Evolutionary conservation across 2,329 filamentous ascomycete genomes (phyloP).

Genomic region (Penicillium polonicum): DNA sequence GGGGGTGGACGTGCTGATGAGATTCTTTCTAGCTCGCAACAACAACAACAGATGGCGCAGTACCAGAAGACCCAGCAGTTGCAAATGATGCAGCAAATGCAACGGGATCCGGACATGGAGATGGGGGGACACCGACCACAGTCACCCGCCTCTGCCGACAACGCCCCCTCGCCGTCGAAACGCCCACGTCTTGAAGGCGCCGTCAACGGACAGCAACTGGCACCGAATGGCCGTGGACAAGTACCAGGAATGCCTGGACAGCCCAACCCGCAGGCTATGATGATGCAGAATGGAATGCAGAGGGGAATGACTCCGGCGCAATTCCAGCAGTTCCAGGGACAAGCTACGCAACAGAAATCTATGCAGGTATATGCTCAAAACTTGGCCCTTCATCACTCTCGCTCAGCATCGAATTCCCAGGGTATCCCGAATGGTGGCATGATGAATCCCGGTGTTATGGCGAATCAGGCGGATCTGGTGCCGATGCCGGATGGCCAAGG

Average conservation of each 20-base stretch:
- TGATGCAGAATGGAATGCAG: conserved; percentile 67
- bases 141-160: conserved; percentile 80
- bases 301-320: conserved; percentile 71
- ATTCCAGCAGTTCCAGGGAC: conserved; percentile 64
- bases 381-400: conserved; percentile 74
- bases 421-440: conserved; percentile 73
- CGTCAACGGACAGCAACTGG: conserved; percentile 76
- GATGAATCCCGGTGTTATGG: conserved; percentile 63
- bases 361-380: conserved; percentile 85
- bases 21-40: conserved; percentile 52
- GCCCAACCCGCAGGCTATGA: conserved; percentile 55
- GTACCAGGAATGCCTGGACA: conserved; percentile 70
- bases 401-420: conserved; percentile 76
- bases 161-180: conserved; percentile 90
- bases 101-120: conserved; percentile 82
- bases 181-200: conserved; percentile 74
- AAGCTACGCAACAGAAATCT: conserved; percentile 72
- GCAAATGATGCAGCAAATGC: conserved; percentile 75
- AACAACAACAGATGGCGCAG: conserved; percentile 63
- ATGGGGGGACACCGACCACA: conserved; percentile 76
- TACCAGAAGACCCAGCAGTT: conserved; percentile 59
- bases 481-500: conserved; percentile 63
- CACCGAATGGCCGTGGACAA: conserved; percentile 69
- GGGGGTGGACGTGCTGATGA: conserved; percentile 23
- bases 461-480: conserved; percentile 80